phyloP scores from a whole-genome alignment of 2,329 filamentous ascomycete genomes.

The Pseudofabraea citricarpa region DNA sequence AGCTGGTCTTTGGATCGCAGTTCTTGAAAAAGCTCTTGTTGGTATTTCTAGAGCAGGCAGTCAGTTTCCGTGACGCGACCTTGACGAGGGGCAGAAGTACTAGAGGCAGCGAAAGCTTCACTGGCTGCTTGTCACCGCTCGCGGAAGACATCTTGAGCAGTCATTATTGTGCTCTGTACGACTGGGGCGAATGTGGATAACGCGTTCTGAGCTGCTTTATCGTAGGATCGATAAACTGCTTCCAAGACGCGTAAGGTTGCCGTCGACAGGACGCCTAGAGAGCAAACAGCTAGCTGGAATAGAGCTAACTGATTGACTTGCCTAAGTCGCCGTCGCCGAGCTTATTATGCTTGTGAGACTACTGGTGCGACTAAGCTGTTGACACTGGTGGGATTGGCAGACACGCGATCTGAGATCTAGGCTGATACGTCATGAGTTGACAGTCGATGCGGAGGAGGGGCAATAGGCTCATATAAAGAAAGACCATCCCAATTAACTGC shows the following conservation, averaged over 20 bases:
- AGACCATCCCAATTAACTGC: too few species aligned
- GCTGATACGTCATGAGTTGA: not conserved
- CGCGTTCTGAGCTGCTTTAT: too few species aligned
- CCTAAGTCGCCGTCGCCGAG: too few species aligned
- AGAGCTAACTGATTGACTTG: too few species aligned
- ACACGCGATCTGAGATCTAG: not conserved
- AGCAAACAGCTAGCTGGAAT: too few species aligned
- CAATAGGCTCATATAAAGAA: not conserved
- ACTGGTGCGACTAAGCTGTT: too few species aligned
- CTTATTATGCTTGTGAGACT: too few species aligned
- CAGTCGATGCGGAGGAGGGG: not conserved
- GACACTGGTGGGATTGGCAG: not conserved
- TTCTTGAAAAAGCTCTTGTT: slow-evolving; percentile 91
- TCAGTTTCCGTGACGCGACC: not conserved
- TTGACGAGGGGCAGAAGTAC: slow-evolving; percentile 34
- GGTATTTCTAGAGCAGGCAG: slow-evolving; percentile 61
- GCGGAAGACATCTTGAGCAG: slow-evolving; percentile 26
- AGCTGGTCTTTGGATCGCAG: slow-evolving; percentile 89
- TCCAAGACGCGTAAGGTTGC: not conserved
- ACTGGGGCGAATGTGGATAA: too few species aligned
- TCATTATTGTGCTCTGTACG: too few species aligned
- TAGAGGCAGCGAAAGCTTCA: slow-evolving; percentile 77
- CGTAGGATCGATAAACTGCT: too few species aligned
- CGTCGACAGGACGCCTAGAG: not conserved
- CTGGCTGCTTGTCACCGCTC: slow-evolving; percentile 53